Conservation (phyloP, 768 basidiomycete genomes). For the Imleria badia region DNA sequence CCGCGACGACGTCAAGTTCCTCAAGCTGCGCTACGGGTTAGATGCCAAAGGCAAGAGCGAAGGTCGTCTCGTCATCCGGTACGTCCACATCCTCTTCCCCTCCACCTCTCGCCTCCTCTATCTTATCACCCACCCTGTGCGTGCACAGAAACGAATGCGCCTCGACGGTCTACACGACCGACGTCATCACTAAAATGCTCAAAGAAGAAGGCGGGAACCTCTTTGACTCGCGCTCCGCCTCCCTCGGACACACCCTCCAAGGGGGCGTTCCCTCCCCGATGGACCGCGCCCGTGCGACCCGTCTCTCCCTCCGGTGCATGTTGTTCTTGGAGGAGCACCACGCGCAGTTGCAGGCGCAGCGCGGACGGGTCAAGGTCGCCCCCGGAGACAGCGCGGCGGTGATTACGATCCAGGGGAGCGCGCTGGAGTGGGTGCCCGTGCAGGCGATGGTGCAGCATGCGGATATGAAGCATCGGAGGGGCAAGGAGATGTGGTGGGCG, state of each 20-base stretch:
- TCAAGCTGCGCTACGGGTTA: conserved; percentile 80
- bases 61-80: conserved; percentile 92
- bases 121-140: background rate
- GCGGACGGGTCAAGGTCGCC: conserved; percentile 53
- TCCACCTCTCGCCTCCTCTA: no score
- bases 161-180: conserved; percentile 87
- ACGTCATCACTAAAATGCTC: conserved; percentile 90
- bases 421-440: conserved; percentile 81
- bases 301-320: conserved; percentile 92
- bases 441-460: conserved; percentile 81
- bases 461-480: conserved; percentile 88
- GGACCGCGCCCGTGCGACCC: conserved; percentile 88
- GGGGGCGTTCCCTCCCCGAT: conserved; percentile 94
- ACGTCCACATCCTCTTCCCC: no score
- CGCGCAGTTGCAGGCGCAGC: conserved; percentile 48
- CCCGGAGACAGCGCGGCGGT: conserved; percentile 73
- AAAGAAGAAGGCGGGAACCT: conserved; percentile 90
- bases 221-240: conserved; percentile 95
- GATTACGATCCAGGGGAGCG: conserved; percentile 86
- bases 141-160: conserved; percentile 74
- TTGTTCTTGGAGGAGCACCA: conserved; percentile 88
- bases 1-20: conserved; percentile 81
- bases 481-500: conserved; percentile 78
- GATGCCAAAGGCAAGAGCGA: conserved; percentile 90
- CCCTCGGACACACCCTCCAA: conserved; percentile 95